Evolutionary conservation across 2,329 filamentous ascomycete genomes (phyloP).

Genomic region (Xylariaceae sp.): DNA sequence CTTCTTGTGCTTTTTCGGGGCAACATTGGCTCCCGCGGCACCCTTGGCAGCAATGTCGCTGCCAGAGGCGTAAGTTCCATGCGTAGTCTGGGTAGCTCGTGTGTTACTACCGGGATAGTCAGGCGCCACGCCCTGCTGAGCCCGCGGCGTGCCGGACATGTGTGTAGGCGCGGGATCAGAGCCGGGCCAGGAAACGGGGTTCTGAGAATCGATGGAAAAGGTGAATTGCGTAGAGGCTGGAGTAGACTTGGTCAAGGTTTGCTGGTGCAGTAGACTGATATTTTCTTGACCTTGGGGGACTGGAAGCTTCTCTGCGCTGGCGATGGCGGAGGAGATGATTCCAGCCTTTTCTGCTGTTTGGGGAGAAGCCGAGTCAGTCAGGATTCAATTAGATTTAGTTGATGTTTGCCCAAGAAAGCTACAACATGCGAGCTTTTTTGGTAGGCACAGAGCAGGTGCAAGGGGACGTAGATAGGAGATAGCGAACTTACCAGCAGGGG

Average conservation of each 20-base stretch:
- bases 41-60: slow-evolving; percentile 13
- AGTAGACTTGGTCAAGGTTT: slow-evolving; percentile 54
- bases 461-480: too few species aligned
- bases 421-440: too few species aligned
- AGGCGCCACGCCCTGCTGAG: slow-evolving; percentile 15
- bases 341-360: slow-evolving; percentile 55
- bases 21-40: slow-evolving; percentile 30
- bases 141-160: slow-evolving; percentile 26
- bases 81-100: slow-evolving; percentile 12
- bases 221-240: slow-evolving; percentile 80
- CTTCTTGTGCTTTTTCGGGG: slow-evolving; percentile 58
- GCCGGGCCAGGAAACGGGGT: slow-evolving; percentile 73
- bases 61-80: slow-evolving; percentile 10
- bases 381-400: too few species aligned
- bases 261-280: slow-evolving; percentile 71
- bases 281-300: slow-evolving; percentile 69
- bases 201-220: slow-evolving; percentile 90
- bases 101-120: slow-evolving; percentile 10
- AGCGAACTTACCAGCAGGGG: slow-evolving; percentile 39
- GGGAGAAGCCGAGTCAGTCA: too few species aligned
- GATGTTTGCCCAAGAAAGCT: too few species aligned
- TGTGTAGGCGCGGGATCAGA: slow-evolving; percentile 31
- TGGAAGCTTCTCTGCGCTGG: slow-evolving; percentile 72
- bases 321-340: slow-evolving; percentile 90
- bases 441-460: too few species aligned